A percentile compares a stretch with the other conserved stretches of the same genome.
Conservation (phyloP, 108 stramenopile species). For the Skeletonema menzelii region DNA sequence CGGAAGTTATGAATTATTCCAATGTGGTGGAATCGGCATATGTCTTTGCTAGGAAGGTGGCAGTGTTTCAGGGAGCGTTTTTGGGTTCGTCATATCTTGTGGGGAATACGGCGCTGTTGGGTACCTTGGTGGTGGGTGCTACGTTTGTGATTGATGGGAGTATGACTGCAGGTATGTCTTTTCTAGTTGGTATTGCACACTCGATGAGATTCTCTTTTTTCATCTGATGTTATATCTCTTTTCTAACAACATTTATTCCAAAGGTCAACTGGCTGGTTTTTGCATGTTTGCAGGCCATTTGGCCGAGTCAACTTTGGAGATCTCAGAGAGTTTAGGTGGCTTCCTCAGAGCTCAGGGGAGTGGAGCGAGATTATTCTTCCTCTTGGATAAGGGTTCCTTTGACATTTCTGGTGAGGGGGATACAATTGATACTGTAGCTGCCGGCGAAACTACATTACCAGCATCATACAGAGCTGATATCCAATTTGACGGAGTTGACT, state of each 20-base stretch:
- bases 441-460: conserved; percentile 16
- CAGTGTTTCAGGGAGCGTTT: conserved; percentile 44
- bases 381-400: conserved; percentile 19
- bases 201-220: no score
- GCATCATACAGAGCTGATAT: conserved; percentile 27
- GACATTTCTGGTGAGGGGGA: background rate
- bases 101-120: conserved; percentile 34
- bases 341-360: conserved; percentile 44
- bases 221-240: no score
- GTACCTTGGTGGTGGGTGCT: conserved; percentile 30
- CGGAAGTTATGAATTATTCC: conserved; percentile 32
- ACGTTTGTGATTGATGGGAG: conserved; percentile 24
- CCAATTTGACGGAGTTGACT: conserved; percentile 68
- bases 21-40: conserved; percentile 43
- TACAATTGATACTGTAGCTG: background rate
- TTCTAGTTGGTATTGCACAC: no score
- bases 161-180: conserved; percentile 41
- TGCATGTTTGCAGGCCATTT: conserved; percentile 47
- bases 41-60: conserved; percentile 38
- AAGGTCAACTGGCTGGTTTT: conserved; percentile 39
- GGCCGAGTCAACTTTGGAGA: conserved; percentile 30
- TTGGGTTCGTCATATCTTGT: conserved; percentile 42
- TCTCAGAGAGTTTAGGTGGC: conserved; percentile 30
- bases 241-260: no score
- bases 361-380: conserved; percentile 39